A percentile compares a stretch with the other conserved stretches of the same genome.
phyloP scores from a whole-genome alignment of 352 stramenopile genomes.

The Globisporangium okanoganense region DNA sequence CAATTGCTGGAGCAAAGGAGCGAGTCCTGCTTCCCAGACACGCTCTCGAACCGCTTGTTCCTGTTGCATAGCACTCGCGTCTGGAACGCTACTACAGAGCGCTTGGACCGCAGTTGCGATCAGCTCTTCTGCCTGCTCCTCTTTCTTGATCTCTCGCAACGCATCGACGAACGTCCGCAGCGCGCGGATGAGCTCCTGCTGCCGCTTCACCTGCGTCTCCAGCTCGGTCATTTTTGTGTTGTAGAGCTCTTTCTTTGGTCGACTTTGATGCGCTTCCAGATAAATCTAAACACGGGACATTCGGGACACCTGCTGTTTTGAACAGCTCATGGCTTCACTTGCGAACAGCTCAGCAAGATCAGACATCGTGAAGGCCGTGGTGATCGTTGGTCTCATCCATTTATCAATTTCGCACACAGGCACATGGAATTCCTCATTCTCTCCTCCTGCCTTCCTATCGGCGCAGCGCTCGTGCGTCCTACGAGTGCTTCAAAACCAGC shows the following conservation, averaged over 20 bases:
- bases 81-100: slow-evolving; percentile 18
- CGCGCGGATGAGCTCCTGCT: slow-evolving; percentile 49
- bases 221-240: slow-evolving; percentile 10
- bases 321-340: not conserved
- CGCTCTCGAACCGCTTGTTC: slow-evolving; percentile 9
- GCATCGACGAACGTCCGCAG: slow-evolving; percentile 67
- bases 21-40: slow-evolving; percentile 30
- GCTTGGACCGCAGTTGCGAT: slow-evolving; percentile 31
- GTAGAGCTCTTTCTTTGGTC: not conserved
- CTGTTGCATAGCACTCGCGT: not conserved
- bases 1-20: slow-evolving; percentile 41
- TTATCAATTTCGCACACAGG: slow-evolving; percentile 5
- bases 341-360: not conserved
- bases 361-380: not conserved
- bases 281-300: slow-evolving; percentile 7
- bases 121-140: slow-evolving; percentile 15
- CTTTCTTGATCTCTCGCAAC: slow-evolving; percentile 47
- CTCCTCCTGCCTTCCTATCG: slow-evolving; percentile 3
- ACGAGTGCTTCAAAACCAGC: slow-evolving; percentile 90
- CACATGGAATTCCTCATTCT: not conserved
- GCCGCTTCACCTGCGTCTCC: slow-evolving; percentile 30
- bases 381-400: slow-evolving; percentile 1
- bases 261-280: slow-evolving; percentile 10
- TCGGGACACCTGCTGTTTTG: slow-evolving; percentile 2
- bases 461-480: slow-evolving; percentile 8